Percentiles rank a stretch among this genome's conserved stretches.
These are phyloP conservation scores for Entomortierella beljakovae DNA, from an alignment of 192 early-diverging fungal genomes.

Conservation along the genomic window DNA sequence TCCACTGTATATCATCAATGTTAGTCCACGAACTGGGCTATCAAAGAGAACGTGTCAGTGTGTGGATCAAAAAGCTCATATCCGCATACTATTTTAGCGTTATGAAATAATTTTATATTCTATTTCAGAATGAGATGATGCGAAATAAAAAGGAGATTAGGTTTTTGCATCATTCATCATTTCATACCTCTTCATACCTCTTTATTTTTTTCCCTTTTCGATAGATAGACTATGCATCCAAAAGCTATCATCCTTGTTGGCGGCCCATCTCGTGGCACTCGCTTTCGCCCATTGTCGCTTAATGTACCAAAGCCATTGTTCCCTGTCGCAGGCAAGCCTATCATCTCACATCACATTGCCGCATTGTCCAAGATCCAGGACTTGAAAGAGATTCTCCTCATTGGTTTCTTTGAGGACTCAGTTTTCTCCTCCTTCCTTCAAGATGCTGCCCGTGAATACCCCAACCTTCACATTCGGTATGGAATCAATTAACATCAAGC, in stretches of 20 bases:
- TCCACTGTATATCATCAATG: too few species aligned
- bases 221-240: constrained; percentile 39
- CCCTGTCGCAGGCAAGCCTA: constrained; percentile 95
- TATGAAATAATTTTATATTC: too few species aligned
- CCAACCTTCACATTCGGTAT: constrained; percentile 86
- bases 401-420: constrained; percentile 97
- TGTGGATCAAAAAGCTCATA: too few species aligned
- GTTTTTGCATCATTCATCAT: not conserved
- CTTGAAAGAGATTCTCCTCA: constrained; percentile 92
- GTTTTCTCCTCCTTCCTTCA: constrained; percentile 93
- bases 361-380: constrained; percentile 90
- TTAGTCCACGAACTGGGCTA: too few species aligned
- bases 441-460: constrained; percentile 88
- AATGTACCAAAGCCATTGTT: constrained; percentile 98
- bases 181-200: not conserved
- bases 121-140: too few species aligned
- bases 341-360: constrained; percentile 97
- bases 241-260: constrained; percentile 98
- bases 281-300: constrained; percentile 97
- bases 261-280: constrained; percentile 96
- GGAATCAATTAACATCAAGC: not conserved
- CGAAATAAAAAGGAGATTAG: not conserved
- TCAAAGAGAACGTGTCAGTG: too few species aligned
- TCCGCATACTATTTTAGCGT: too few species aligned
- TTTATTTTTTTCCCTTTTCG: constrained; percentile 3